phyloP scores from a whole-genome alignment of 2,329 filamentous ascomycete species.

The Huntiella moniliformis region DNA sequence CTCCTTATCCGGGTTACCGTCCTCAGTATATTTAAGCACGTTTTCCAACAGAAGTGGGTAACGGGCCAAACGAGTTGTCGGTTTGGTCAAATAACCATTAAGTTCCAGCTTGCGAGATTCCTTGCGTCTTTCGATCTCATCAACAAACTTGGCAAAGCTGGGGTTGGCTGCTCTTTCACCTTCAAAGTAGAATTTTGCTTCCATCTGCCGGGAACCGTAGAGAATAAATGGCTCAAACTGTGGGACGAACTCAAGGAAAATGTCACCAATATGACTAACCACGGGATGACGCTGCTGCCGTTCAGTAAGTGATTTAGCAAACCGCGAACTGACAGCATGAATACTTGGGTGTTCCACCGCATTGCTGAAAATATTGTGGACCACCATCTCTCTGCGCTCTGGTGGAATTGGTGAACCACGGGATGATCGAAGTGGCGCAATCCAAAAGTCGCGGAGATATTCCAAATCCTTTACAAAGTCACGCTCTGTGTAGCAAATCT shows the following conservation, averaged over 20 bases:
- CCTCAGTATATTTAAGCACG: constrained; percentile 78
- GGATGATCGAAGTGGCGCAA: constrained; percentile 60
- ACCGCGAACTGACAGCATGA: constrained; percentile 71
- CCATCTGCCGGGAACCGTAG: constrained; percentile 88
- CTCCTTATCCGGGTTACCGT: constrained; percentile 62
- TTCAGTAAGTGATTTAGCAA: constrained; percentile 74
- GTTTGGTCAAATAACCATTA: constrained; percentile 95
- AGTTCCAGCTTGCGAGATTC: constrained; percentile 92
- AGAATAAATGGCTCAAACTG: constrained; percentile 91
- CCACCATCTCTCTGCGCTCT: constrained; percentile 71
- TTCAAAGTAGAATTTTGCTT: constrained; percentile 95
- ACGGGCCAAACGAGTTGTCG: constrained; percentile 81
- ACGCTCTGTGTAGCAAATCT: constrained; percentile 95
- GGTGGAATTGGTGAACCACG: constrained; percentile 76
- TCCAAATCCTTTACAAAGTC: constrained; percentile 98
- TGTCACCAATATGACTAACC: constrained; percentile 76
- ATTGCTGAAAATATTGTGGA: constrained; percentile 88
- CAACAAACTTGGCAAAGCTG: constrained; percentile 76
- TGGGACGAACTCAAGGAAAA: constrained; percentile 81
- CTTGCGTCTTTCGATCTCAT: constrained; percentile 88
- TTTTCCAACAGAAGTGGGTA: constrained; percentile 86
- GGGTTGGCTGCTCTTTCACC: constrained; percentile 79
- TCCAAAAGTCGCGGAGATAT: constrained; percentile 97
- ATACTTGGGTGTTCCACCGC: constrained; percentile 70
- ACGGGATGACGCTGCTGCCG: constrained; percentile 82